Evolutionary conservation across 257 asterid genomes (phyloP).

Genomic region (Rubia yunnanensis): DNA sequence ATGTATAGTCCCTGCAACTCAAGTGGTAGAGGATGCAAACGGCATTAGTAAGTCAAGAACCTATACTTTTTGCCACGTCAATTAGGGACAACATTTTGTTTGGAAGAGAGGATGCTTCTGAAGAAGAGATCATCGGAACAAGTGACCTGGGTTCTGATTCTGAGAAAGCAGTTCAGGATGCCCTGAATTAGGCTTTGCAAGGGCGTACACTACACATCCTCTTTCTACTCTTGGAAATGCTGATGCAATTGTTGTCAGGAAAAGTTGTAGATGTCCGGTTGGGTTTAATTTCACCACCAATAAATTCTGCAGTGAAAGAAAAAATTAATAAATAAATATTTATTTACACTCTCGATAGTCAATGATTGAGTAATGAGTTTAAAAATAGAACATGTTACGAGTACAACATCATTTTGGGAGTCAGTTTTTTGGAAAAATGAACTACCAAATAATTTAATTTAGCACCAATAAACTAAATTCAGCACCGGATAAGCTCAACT

Average conservation of each 20-base stretch:
- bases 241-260: conserved; percentile 40
- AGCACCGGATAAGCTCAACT: too few relatives aligned
- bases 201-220: conserved; percentile 53
- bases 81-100: conserved; percentile 36
- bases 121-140: conserved; percentile 38
- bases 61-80: conserved; percentile 42
- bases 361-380: too few relatives aligned
- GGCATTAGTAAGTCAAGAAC: conserved; percentile 51
- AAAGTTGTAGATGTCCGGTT: conserved; percentile 43
- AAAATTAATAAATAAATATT: too few relatives aligned
- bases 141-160: conserved; percentile 51
- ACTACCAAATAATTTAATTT: too few relatives aligned
- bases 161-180: conserved; percentile 44
- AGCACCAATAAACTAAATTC: too few relatives aligned
- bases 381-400: too few relatives aligned
- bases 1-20: conserved; percentile 31
- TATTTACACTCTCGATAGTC: too few relatives aligned
- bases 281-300: too few relatives aligned
- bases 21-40: conserved; percentile 45
- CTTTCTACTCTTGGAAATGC: conserved; percentile 33
- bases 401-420: too few relatives aligned
- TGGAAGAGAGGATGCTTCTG: conserved; percentile 37
- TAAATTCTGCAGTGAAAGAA: too few relatives aligned
- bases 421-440: too few relatives aligned
- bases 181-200: conserved; percentile 37